Conservation (phyloP, 1,284 basidiomycete species). For the Heterobasidion irregulare region DNA sequence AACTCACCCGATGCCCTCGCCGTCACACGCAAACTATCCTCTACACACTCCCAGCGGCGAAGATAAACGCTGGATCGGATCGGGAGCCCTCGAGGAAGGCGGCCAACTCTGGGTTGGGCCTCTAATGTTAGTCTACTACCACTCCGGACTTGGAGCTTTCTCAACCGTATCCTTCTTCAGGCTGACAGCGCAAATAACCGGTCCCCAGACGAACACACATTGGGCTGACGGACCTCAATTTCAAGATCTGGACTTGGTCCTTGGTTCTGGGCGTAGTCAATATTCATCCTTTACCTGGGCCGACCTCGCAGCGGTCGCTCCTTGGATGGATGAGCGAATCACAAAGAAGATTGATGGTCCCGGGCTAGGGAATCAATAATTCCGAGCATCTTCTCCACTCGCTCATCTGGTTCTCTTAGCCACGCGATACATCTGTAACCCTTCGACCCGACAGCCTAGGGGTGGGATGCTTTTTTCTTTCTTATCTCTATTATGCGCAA, state of each 20-base stretch:
- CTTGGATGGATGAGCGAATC: constrained; percentile 63
- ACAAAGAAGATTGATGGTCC: constrained; percentile 57
- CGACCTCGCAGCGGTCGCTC: constrained; percentile 64
- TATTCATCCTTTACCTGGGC: constrained; percentile 63
- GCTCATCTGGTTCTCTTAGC: not conserved
- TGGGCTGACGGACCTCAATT: constrained; percentile 25
- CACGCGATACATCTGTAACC: not conserved
- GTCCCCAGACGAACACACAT: constrained; percentile 31
- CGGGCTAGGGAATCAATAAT: constrained; percentile 48
- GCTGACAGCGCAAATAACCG: constrained; percentile 56
- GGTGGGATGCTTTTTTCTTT: too few relatives aligned
- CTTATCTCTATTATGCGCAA: too few relatives aligned
- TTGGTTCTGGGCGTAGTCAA: constrained; percentile 40
- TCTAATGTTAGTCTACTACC: constrained; percentile 42
- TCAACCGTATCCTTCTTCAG: constrained; percentile 25
- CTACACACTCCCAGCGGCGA: constrained; percentile 60
- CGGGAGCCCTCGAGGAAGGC: constrained; percentile 44
- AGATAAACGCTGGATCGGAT: constrained; percentile 56
- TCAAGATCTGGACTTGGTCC: constrained; percentile 43
- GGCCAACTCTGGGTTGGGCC: constrained; percentile 68
- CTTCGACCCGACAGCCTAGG: too few relatives aligned
- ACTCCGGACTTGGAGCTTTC: constrained; percentile 2
- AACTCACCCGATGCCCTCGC: constrained; percentile 46
- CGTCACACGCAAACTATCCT: constrained; percentile 54
- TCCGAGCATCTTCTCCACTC: not conserved